Evolutionary conservation across 2,329 filamentous ascomycete species (phyloP), one percentile per base, ranked within the genome.

Genomic region (Apiospora phragmitis): DNA sequence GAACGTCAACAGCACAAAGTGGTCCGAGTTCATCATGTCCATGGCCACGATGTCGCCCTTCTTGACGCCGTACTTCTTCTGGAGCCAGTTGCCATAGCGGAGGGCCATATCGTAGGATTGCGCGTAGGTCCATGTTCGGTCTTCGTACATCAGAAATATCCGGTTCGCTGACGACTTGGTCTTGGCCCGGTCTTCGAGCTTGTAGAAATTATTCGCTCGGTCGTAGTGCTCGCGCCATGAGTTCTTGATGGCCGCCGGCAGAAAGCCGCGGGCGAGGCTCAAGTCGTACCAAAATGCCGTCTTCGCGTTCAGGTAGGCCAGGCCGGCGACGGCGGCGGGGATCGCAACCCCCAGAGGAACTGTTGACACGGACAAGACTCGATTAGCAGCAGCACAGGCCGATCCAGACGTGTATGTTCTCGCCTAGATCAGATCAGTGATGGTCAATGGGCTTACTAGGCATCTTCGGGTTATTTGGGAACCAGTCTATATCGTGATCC

Each of bases 221-320:
- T 92, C 92, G 29, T 81, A 83, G 69, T 84, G 85, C 76, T 90
- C 85, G 73, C 86, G 85, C 72, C 84, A 79, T 11, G 80, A 77
- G 65, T 85, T 79, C 24, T 81, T 82, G 51, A 86, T 72, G 16
- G 83, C 75, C 24, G 86, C 81, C 41, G 84, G 85, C 16, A 89
- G 47, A 49, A 89, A 80, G 68, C 86, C 85, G 43, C 83, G 84
- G n/a, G 95, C 76, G 21, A 94, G 79, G 9, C 81, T 78, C 59
- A 84, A 79, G 80, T 97, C 94, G 78, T 93, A 90, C 78, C 85
- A 90, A 62, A 95, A 75, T 8, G 88, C 86, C 71, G 86, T 87
- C 79, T 88, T 90, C 55, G 92, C 94, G 78, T 96, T 94, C 75
- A 95, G 80, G 79, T 97, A 97, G 42, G 93, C 92, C n/a, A 92